Conservation (phyloP, 2,329 filamentous ascomycete species). For the Fusarium anthophilum region DNA sequence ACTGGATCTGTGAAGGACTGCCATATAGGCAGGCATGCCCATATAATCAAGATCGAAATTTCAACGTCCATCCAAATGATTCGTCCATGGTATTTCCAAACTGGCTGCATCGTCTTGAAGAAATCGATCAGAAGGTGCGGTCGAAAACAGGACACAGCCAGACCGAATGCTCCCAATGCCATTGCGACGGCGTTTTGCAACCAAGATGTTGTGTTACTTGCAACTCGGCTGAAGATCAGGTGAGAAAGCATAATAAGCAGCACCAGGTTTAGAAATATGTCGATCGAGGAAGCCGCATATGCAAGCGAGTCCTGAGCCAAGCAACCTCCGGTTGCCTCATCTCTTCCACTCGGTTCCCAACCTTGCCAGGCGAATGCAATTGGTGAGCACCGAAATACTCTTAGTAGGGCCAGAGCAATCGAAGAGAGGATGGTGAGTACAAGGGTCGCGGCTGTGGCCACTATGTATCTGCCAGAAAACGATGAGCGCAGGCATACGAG, state of each 20-base stretch:
- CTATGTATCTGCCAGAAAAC: slow-evolving; percentile 46
- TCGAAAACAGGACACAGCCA: slow-evolving; percentile 49
- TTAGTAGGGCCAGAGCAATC: slow-evolving; percentile 48
- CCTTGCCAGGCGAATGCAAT: slow-evolving; percentile 48
- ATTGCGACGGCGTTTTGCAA: slow-evolving; percentile 55
- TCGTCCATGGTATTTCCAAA: slow-evolving; percentile 53
- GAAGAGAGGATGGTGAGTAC: slow-evolving; percentile 48
- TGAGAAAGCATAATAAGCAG: slow-evolving; percentile 55
- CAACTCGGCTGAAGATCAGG: slow-evolving; percentile 50
- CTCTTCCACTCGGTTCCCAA: slow-evolving; percentile 24
- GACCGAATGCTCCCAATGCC: slow-evolving; percentile 54
- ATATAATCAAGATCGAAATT: slow-evolving; percentile 53
- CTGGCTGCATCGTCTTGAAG: slow-evolving; percentile 49
- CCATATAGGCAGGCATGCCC: slow-evolving; percentile 54
- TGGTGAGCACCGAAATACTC: slow-evolving; percentile 54
- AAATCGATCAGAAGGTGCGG: slow-evolving; percentile 46
- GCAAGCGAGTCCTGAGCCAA: slow-evolving; percentile 45
- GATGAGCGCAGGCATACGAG: slow-evolving; percentile 53
- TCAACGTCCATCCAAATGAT: slow-evolving; percentile 57
- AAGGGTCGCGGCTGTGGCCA: slow-evolving; percentile 47
- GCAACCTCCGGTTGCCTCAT: slow-evolving; percentile 23
- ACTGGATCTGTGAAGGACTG: slow-evolving; percentile 15
- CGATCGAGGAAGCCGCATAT: slow-evolving; percentile 55
- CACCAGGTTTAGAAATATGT: slow-evolving; percentile 57
- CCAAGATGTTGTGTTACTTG: slow-evolving; percentile 55